These are phyloP conservation scores for Xylaria bambusicola DNA, from an alignment of 495 filamentous ascomycete species.

Conservation along the genomic window DNA sequence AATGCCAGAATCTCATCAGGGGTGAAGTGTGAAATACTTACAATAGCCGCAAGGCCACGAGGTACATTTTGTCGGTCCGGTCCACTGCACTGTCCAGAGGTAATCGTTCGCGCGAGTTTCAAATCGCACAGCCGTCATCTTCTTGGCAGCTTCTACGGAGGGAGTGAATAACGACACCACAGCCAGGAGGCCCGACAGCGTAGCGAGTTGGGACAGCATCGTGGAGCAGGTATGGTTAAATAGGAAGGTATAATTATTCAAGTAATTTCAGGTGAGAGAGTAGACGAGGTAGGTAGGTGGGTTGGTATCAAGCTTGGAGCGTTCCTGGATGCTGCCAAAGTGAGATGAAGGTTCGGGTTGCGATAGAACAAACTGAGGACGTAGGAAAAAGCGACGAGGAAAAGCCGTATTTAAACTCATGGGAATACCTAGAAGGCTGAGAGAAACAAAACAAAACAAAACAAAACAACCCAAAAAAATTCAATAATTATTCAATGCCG, in stretches of 20 bases:
- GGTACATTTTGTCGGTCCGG: not conserved
- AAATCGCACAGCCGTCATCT: not conserved
- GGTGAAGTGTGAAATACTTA: not conserved
- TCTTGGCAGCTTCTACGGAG: not conserved
- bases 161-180: not conserved
- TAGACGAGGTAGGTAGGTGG: not conserved
- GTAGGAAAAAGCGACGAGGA: not conserved
- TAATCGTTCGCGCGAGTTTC: slow-evolving; percentile 1
- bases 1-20: not conserved
- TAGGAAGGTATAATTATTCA: not conserved
- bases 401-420: too few relatives aligned
- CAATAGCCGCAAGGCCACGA: slow-evolving; percentile 12
- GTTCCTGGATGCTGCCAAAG: too few relatives aligned
- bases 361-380: too few relatives aligned
- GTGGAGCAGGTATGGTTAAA: not conserved
- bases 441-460: not conserved
- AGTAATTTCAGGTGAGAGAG: too few relatives aligned
- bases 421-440: not conserved
- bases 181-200: not conserved
- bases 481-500: not conserved
- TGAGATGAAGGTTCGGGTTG: too few relatives aligned
- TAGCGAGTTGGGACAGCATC: not conserved
- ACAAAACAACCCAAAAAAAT: not conserved
- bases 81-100: slow-evolving; percentile 15
- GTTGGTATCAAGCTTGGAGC: too few relatives aligned